Evolutionary conservation across 805 yeast genomes (phyloP).

Genomic region (Hanseniaspora nectarophila): DNA sequence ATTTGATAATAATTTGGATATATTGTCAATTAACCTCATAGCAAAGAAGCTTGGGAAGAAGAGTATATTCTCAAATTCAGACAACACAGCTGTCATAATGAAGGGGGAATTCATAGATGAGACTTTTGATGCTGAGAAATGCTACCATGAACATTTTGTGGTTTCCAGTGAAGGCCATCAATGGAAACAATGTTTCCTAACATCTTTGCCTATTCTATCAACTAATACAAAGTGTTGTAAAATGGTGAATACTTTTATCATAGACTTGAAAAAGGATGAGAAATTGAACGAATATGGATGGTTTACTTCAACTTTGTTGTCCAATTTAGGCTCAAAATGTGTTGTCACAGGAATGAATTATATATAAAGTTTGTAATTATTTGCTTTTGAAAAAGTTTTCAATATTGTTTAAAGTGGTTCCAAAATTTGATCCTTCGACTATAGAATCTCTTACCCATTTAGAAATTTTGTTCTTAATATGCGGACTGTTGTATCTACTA

Average conservation of each 20-base stretch:
- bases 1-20: conserved; percentile 22
- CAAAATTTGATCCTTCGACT: conserved; percentile 18
- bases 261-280: conserved; percentile 23
- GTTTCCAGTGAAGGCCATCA: conserved; percentile 22
- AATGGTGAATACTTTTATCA: conserved; percentile 26
- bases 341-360: conserved; percentile 20
- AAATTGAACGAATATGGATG: conserved; percentile 26
- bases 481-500: conserved; percentile 37
- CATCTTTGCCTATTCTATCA: conserved; percentile 30
- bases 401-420: conserved; percentile 21
- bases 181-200: conserved; percentile 32
- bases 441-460: conserved; percentile 56
- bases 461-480: conserved; percentile 50
- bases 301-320: conserved; percentile 26
- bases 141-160: conserved; percentile 13
- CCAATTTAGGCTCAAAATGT: conserved; percentile 22
- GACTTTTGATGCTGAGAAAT: conserved; percentile 18
- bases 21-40: conserved; percentile 21
- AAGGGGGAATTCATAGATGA: conserved; percentile 26
- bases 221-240: conserved; percentile 29
- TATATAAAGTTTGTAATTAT: background rate
- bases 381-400: conserved; percentile 19
- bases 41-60: conserved; percentile 17
- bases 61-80: conserved; percentile 9
- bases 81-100: conserved; percentile 1